Conservation (phyloP, 164 flowering plant genomes). For the Berberis thunbergii region DNA sequence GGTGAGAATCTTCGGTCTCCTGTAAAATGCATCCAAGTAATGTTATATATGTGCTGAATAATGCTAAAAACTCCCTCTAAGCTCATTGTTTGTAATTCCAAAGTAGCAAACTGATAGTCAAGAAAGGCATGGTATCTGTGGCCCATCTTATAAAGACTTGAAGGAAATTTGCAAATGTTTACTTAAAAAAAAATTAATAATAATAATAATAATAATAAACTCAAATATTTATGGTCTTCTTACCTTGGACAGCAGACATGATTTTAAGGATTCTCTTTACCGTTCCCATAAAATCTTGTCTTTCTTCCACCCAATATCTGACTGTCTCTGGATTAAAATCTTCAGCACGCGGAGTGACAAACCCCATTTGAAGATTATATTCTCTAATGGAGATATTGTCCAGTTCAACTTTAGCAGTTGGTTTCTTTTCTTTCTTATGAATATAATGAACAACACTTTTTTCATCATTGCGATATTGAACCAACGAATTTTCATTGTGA, state of each 20-base stretch:
- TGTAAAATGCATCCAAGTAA: too few relatives aligned
- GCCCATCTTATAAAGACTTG: too few relatives aligned
- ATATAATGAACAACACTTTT: constrained; percentile 49
- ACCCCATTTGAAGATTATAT: constrained; percentile 78
- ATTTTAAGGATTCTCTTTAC: constrained; percentile 83
- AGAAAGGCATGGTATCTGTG: too few relatives aligned
- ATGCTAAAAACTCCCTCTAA: too few relatives aligned
- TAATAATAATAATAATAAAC: too few relatives aligned
- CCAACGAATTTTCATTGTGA: neutral
- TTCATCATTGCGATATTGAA: constrained; percentile 23
- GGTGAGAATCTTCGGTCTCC: constrained; percentile 34
- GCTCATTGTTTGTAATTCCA: neutral
- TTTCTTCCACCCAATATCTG: constrained; percentile 89
- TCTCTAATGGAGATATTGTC: constrained; percentile 78
- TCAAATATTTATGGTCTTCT: neutral
- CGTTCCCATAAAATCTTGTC: constrained; percentile 65
- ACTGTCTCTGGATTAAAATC: constrained; percentile 59
- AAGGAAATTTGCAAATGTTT: too few relatives aligned
- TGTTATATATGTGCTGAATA: too few relatives aligned
- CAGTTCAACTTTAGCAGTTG: constrained; percentile 77
- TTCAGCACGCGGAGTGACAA: constrained; percentile 50
- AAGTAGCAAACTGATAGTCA: too few relatives aligned
- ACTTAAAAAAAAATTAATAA: too few relatives aligned
- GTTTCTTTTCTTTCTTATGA: constrained; percentile 34
- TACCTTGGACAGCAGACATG: constrained; percentile 98